A percentile compares a stretch with the other conserved stretches of the same genome.
Evolutionary conservation across 257 asterid genomes (phyloP).

Genomic region (Ligustrum vulgare): DNA sequence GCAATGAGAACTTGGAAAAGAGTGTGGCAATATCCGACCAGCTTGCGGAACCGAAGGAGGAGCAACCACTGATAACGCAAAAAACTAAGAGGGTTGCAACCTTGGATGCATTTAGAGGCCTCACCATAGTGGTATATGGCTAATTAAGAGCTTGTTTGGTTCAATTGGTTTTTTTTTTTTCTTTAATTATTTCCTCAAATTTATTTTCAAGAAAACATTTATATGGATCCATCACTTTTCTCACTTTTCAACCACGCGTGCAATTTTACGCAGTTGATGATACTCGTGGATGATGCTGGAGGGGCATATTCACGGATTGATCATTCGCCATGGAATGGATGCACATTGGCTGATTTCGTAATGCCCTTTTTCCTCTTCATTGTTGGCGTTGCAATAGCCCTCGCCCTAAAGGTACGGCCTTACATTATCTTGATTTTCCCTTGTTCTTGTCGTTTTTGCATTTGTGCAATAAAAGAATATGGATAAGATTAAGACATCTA

Average conservation of each 20-base stretch:
- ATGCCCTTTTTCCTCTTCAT: constrained; percentile 93
- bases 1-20: constrained; percentile 9
- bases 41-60: constrained; percentile 25
- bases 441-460: not conserved
- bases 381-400: constrained; percentile 89
- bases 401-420: constrained; percentile 70
- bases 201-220: too few species aligned
- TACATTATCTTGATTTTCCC: not conserved
- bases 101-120: constrained; percentile 86
- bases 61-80: constrained; percentile 35
- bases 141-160: not conserved
- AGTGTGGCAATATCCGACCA: not conserved
- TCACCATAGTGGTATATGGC: constrained; percentile 64
- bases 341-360: constrained; percentile 88
- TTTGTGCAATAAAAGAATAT: not conserved
- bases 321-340: constrained; percentile 97
- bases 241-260: not conserved
- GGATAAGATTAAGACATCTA: not conserved
- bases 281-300: constrained; percentile 91
- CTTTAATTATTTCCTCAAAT: too few species aligned
- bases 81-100: constrained; percentile 70
- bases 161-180: too few species aligned
- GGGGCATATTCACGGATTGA: constrained; percentile 62
- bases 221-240: too few species aligned
- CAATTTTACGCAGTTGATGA: constrained; percentile 54